Evolutionary conservation across 169 alveolate species (phyloP), one percentile per base, ranked within the genome.

Genomic region (Babesia bovis): DNA sequence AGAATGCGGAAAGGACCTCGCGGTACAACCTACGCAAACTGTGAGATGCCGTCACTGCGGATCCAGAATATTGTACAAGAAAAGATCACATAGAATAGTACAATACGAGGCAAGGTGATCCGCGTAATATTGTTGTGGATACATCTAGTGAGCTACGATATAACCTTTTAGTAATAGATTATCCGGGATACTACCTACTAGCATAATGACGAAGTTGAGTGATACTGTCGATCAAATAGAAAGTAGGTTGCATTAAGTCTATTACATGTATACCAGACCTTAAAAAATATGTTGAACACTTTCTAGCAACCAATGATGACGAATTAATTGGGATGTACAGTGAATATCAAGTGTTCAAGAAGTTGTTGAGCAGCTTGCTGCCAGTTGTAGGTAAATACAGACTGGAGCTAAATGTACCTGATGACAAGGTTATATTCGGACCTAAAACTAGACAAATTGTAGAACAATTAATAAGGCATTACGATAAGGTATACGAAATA

Each of bases 31-130:
- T 21, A 86, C 85, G n/a, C 91, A 94, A 2, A 89, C 94, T 3
- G 90, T 91, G 25, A 70, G 95, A 35, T 91, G 95, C 84, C 83
- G 92, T 40, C 89, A 88, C 57, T 91, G 95, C 71, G 95, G 95
- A 53, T 90, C 94, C 65, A 75, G 93, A 33, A 89, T 91, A 23
- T 78, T 91, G 49, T 91, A 86, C 82, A 91, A 91, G 75, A 91
- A 91, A 63, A 47, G 95, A 36, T 82, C 93, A 26, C 76, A 91
- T 63, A 87, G 91, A 60, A 68, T 79, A 25, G 87, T 79, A 21
- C 87, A 79, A 47, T 79, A 79, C 76, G 87, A 79, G 25, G 87
- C 87, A 47, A 68, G 87, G 40, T 79, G 47, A 68, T n/a, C n/a
- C n/a, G n/a, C n/a, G n/a, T n/a, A n/a, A n/a, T n/a, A n/a, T n/a